Evolutionary conservation across 2,329 filamentous ascomycete species (phyloP), one percentile per base, ranked within the genome.

Genomic region (Aspergillus persii): DNA sequence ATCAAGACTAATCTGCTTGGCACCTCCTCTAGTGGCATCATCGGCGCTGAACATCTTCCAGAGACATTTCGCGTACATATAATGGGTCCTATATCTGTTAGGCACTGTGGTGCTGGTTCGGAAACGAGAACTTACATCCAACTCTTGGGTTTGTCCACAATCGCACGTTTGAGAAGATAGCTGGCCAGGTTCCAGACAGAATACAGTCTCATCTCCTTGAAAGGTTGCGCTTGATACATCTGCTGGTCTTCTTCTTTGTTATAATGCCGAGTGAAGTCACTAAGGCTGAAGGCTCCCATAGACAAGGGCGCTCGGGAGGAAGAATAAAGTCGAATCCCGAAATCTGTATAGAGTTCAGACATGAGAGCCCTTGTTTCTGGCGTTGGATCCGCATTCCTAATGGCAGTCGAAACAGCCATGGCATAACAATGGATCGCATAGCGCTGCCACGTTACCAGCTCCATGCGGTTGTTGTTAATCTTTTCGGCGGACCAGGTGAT

Each of bases 401-500:
- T 79, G 12, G 86, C 84, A 50, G 83, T 81, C 18, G 87, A 84
- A 46, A 88, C 79, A 7, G 89, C 87, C 86, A 90, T 89, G 3
- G 83, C 79, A 67, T 90, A 91, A 71, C 91, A 94, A 73, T 96
- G 91, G 50, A 96, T 93, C 1, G 91, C 88, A 67, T 86, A 86
- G 33, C 91, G 86, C 72, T 96, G 91, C 61, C 90, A 84, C 54
- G 86, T 86, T 27, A 92, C 84, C 49, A 96, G 76, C 59, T 96
- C 91, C 3, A 80, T 78, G 57, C 89, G 87, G 67, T 89, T 89
- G 71, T 90, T 94, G 76, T 96, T 96, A 76, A 96, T 88, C 75
- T 96, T 96, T 66, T 96, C 92, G 0, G 92, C 90, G 23, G 89
- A 90, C 92, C 92, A 96, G 4, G 93, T 85, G 4, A 96, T 90